Evolutionary conservation across 2,329 filamentous ascomycete species (phyloP).

Genomic region (Ophiosphaerella herpotricha): DNA sequence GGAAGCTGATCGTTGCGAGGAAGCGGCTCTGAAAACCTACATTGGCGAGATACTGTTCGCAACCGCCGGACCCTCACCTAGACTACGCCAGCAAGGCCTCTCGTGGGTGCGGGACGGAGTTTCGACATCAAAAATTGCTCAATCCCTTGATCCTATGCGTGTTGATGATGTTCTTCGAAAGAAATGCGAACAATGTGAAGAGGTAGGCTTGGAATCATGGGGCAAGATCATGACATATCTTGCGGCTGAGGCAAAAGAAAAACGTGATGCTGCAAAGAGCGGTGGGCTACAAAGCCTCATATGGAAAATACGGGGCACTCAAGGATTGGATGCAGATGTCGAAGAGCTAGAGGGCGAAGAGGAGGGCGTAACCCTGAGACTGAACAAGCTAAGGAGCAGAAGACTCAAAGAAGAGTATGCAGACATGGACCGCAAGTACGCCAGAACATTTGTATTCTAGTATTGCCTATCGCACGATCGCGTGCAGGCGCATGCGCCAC

Average conservation of each 20-base stretch:
- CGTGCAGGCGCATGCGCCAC: no score
- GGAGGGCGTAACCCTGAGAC: conserved; percentile 38
- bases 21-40: conserved; percentile 84
- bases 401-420: conserved; percentile 42
- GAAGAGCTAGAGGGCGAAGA: conserved; percentile 42
- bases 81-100: conserved; percentile 65
- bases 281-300: conserved; percentile 24
- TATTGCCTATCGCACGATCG: neutral
- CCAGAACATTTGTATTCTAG: conserved; percentile 43
- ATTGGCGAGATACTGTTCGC: conserved; percentile 93
- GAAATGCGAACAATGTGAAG: conserved; percentile 77
- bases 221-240: conserved; percentile 74
- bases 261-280: conserved; percentile 25
- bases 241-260: conserved; percentile 52
- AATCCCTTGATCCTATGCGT: conserved; percentile 54
- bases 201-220: conserved; percentile 81
- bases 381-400: conserved; percentile 41
- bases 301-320: conserved; percentile 34
- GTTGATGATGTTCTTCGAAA: conserved; percentile 52
- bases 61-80: conserved; percentile 52
- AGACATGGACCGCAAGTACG: conserved; percentile 43
- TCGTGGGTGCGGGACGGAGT: conserved; percentile 91
- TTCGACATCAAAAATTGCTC: conserved; percentile 67
- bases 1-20: conserved; percentile 72
- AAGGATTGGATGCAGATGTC: conserved; percentile 33